phyloP scores from a whole-genome alignment of 2,329 filamentous ascomycete species.

The Escovopsis sp. region DNA sequence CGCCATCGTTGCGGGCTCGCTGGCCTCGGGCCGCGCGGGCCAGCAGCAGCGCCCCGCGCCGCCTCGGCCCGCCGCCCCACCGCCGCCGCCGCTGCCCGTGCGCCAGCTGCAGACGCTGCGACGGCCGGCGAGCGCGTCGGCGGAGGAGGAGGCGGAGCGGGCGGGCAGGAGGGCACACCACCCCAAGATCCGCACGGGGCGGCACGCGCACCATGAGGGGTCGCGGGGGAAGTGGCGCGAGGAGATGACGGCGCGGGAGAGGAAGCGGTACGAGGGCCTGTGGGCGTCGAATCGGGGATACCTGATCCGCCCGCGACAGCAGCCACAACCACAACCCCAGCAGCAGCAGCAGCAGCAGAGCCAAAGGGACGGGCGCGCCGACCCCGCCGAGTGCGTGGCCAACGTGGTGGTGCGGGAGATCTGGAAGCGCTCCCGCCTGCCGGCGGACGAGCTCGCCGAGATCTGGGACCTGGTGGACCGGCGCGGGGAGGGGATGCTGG shows the following conservation, averaged over 20 bases:
- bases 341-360: slow-evolving; percentile 3
- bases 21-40: slow-evolving; percentile 45
- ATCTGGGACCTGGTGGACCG: slow-evolving; percentile 65
- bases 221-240: slow-evolving; percentile 65
- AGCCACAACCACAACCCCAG: background rate
- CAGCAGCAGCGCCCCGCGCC: slow-evolving; percentile 14
- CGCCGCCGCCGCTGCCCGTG: slow-evolving; percentile 22
- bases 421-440: slow-evolving; percentile 57
- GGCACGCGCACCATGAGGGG: slow-evolving; percentile 65
- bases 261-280: slow-evolving; percentile 70
- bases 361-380: slow-evolving; percentile 9
- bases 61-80: slow-evolving; percentile 23
- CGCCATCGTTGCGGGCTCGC: slow-evolving; percentile 60
- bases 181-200: slow-evolving; percentile 37
- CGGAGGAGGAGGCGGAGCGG: slow-evolving; percentile 41
- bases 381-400: slow-evolving; percentile 38
- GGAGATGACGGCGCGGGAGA: slow-evolving; percentile 53
- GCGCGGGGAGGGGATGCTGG: slow-evolving; percentile 37
- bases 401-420: slow-evolving; percentile 60
- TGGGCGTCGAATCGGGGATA: slow-evolving; percentile 70
- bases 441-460: slow-evolving; percentile 52
- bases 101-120: slow-evolving; percentile 49
- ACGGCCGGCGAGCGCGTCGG: slow-evolving; percentile 32
- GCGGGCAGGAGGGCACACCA: slow-evolving; percentile 29
- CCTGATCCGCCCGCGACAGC: slow-evolving; percentile 20